Percentiles rank a stretch among this genome's conserved stretches.
These are phyloP conservation scores for Mrakiaceae sp. DNA, from an alignment of 1,284 basidiomycete genomes.

Conservation along the genomic window DNA sequence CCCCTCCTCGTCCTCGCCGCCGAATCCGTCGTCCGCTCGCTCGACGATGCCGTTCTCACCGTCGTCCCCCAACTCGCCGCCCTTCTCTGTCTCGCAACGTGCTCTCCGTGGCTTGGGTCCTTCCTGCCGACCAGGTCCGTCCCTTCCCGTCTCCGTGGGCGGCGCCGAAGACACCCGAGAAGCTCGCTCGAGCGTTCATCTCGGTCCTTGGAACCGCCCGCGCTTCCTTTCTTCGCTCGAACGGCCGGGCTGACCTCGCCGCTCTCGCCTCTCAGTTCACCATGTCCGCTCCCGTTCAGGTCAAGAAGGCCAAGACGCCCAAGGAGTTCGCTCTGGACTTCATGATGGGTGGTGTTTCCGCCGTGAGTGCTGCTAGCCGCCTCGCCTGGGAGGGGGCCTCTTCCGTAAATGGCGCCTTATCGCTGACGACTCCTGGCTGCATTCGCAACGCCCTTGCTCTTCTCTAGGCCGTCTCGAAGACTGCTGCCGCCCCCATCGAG, in stretches of 20 bases:
- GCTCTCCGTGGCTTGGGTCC: not conserved
- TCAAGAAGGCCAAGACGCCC: slow-evolving; percentile 18
- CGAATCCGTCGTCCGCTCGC: not conserved
- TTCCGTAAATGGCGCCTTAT: not conserved
- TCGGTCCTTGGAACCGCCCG: not conserved
- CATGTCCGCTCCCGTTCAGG: slow-evolving; percentile 10
- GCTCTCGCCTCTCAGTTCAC: slow-evolving; percentile 32
- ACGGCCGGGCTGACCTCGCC: no score
- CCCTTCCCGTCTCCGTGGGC: slow-evolving; percentile 3
- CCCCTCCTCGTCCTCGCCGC: not conserved
- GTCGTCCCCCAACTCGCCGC: not conserved
- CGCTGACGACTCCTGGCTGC: not conserved
- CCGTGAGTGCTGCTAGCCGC: slow-evolving; percentile 44
- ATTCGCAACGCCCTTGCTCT: slow-evolving; percentile 11
- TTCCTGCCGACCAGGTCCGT: slow-evolving; percentile 8
- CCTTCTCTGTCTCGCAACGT: slow-evolving; percentile 20
- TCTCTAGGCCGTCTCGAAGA: slow-evolving; percentile 63
- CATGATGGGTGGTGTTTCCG: slow-evolving; percentile 77
- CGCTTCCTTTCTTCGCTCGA: slow-evolving; percentile 13
- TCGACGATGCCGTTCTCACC: not conserved
- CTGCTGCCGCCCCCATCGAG: slow-evolving; percentile 95
- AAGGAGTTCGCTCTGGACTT: slow-evolving; percentile 49
- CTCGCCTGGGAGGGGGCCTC: not conserved
- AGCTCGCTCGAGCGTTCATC: no score
- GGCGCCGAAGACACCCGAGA: no score